Percentiles rank a stretch among this genome's conserved stretches.
phyloP scores from a whole-genome alignment of 73 alveolate species.

The Diophrys appendiculata region DNA sequence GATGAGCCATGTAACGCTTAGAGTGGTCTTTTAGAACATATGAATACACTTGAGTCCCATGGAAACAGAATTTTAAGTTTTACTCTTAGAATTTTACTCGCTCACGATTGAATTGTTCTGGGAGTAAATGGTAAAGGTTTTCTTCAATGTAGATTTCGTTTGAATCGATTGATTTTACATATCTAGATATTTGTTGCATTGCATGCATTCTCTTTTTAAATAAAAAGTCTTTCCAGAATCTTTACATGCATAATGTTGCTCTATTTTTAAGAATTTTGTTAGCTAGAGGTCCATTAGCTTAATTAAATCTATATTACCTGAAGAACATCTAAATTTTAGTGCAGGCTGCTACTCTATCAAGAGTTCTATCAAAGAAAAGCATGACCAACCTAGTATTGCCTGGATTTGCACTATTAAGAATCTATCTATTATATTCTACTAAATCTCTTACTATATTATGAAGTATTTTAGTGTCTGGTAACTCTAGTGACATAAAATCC shows the following conservation, averaged over 20 bases:
- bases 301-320: constrained; percentile 1
- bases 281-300: not conserved
- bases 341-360: constrained; percentile 30
- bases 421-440: constrained; percentile 21
- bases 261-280: constrained; percentile 37
- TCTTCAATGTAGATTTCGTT: constrained; percentile 50
- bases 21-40: constrained; percentile 5
- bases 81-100: constrained; percentile 23
- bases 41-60: constrained; percentile 11
- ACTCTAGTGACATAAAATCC: constrained; percentile 36
- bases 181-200: constrained; percentile 8
- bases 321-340: constrained; percentile 17
- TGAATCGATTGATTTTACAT: constrained; percentile 27
- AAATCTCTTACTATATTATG: constrained; percentile 17
- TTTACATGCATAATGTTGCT: constrained; percentile 33
- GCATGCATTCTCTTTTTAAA: constrained; percentile 34
- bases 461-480: constrained; percentile 22
- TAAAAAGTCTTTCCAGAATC: constrained; percentile 51
- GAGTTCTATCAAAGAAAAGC: constrained; percentile 41
- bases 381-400: not conserved
- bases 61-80: constrained; percentile 20
- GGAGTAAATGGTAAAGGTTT: constrained; percentile 21
- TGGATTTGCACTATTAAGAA: not conserved
- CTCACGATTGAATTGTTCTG: not conserved
- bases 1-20: constrained; percentile 17